A percentile compares a stretch with the other conserved stretches of the same genome.
These are phyloP conservation scores for Xylaria flabelliformis DNA, from an alignment of 495 filamentous ascomycete species.

Conservation along the genomic window DNA sequence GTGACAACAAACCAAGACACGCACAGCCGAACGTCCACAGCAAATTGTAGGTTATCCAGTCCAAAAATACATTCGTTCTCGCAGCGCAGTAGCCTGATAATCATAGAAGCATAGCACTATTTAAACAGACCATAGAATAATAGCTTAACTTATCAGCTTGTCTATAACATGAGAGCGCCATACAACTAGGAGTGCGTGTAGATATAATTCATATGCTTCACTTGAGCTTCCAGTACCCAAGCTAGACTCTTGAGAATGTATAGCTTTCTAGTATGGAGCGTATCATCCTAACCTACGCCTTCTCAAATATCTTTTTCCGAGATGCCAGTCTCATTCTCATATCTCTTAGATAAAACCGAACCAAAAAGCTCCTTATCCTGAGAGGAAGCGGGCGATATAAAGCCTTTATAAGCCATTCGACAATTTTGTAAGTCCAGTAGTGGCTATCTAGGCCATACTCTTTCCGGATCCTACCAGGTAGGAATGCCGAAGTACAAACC, in stretches of 20 bases:
- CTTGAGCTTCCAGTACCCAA: too few relatives aligned
- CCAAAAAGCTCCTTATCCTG: constrained; percentile 43
- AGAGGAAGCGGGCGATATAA: constrained; percentile 43
- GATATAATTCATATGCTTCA: too few relatives aligned
- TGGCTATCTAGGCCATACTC: background rate
- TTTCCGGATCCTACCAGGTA: background rate
- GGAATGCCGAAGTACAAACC: background rate
- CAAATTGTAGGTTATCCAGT: background rate
- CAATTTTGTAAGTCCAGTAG: constrained; percentile 30
- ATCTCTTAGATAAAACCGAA: constrained; percentile 49
- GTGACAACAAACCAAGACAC: background rate
- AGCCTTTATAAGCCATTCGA: constrained; percentile 34
- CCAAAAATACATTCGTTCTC: background rate
- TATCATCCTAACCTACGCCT: background rate
- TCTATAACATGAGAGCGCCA: too few relatives aligned
- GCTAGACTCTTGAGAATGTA: too few relatives aligned
- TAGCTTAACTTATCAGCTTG: too few relatives aligned
- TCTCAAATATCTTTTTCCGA: constrained; percentile 3
- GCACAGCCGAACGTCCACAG: background rate
- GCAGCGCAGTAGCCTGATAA: background rate
- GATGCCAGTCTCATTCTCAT: constrained; percentile 45
- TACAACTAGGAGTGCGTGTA: too few relatives aligned
- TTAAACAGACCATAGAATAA: too few relatives aligned
- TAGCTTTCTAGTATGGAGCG: background rate
- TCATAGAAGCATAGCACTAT: background rate